These are phyloP conservation scores for Marvania coccoides DNA, from an alignment of 139 green algal genomes.

Conservation along the genomic window DNA sequence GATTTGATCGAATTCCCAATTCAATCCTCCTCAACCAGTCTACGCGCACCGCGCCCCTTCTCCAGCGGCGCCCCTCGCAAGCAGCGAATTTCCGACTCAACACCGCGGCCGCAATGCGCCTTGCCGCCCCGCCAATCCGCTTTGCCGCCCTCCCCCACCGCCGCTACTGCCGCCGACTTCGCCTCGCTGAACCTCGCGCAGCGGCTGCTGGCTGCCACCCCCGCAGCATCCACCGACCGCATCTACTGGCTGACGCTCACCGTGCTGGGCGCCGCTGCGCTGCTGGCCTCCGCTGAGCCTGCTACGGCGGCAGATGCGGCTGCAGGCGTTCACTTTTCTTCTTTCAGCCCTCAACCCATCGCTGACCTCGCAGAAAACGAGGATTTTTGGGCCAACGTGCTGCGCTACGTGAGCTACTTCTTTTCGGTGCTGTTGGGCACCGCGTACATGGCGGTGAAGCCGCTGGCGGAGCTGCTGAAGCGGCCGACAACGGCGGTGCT, in stretches of 20 bases:
- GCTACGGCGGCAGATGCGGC: background rate
- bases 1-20: too few relatives aligned
- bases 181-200: background rate
- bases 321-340: background rate
- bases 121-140: too few relatives aligned
- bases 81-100: too few relatives aligned
- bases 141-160: background rate
- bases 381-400: constrained; percentile 74
- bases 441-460: constrained; percentile 72
- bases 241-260: constrained; percentile 3
- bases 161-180: background rate
- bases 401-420: constrained; percentile 76
- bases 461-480: constrained; percentile 61
- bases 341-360: background rate
- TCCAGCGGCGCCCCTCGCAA: too few relatives aligned
- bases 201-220: background rate
- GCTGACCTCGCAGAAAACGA: constrained; percentile 48
- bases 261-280: background rate
- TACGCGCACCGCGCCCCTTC: too few relatives aligned
- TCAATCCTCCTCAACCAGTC: too few relatives aligned
- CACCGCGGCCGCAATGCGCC: too few relatives aligned
- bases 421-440: constrained; percentile 85
- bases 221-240: background rate
- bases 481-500: constrained; percentile 49
- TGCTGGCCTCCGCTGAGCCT: constrained; percentile 6